Percentiles rank a stretch among this genome's conserved stretches.
phyloP scores from a whole-genome alignment of 768 basidiomycete genomes.

The Termitomyces sp. region DNA sequence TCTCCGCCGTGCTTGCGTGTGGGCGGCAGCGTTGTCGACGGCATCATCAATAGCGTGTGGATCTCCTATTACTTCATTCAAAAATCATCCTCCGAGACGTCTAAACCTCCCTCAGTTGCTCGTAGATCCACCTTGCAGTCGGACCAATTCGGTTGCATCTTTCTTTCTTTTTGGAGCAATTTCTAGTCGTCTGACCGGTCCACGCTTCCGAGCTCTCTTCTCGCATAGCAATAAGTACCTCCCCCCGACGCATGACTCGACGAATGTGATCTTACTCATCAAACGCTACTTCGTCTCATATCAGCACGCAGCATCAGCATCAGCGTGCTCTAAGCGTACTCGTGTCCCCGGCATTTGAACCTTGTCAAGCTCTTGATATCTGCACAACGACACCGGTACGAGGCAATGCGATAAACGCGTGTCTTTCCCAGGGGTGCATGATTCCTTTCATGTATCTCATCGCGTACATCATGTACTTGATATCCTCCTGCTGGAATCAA shows the following conservation, averaged over 20 bases:
- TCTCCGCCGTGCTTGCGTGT: constrained; percentile 14
- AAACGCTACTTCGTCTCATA: neutral
- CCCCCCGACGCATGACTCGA: neutral
- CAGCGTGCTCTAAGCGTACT: neutral
- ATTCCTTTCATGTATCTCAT: neutral
- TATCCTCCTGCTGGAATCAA: neutral
- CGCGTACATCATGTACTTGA: neutral
- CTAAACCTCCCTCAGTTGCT: neutral
- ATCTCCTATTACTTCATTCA: no score
- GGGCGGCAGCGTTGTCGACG: constrained; percentile 6
- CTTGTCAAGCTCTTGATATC: neutral
- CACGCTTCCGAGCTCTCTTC: neutral
- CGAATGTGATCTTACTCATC: neutral
- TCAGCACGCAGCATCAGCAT: neutral
- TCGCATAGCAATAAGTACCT: neutral
- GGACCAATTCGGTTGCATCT: neutral
- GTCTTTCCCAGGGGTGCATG: neutral
- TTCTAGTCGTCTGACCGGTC: neutral
- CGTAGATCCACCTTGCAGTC: neutral
- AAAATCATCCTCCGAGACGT: neutral
- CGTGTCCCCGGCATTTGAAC: neutral
- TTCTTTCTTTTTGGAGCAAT: neutral
- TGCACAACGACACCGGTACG: neutral
- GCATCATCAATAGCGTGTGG: no score
- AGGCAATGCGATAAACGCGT: neutral